phyloP scores from a whole-genome alignment of 140 eudicot species.

The Stevia rebaudiana region DNA sequence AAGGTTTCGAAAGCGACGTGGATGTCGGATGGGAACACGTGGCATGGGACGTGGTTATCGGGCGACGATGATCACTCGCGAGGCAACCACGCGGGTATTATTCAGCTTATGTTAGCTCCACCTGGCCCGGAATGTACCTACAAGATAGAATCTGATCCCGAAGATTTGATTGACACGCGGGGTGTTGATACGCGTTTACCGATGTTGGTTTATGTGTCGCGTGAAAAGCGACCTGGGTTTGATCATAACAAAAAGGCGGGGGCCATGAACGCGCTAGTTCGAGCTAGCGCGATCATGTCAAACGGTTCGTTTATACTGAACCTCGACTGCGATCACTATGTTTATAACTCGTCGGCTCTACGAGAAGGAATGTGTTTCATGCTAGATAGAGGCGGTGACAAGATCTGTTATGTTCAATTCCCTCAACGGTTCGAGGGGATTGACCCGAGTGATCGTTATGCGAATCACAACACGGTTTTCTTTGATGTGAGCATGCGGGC shows the following conservation, averaged over 20 bases:
- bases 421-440: constrained; percentile 95
- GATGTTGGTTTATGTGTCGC: constrained; percentile 79
- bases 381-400: constrained; percentile 92
- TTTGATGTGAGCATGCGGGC: constrained; percentile 90
- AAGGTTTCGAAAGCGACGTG: constrained; percentile 74
- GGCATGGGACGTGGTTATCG: constrained; percentile 94
- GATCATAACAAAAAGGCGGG: constrained; percentile 98
- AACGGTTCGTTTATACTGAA: constrained; percentile 83
- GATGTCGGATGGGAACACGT: constrained; percentile 86
- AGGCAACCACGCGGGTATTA: constrained; percentile 87
- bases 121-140: constrained; percentile 55
- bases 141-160: constrained; percentile 46
- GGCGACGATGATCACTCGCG: constrained; percentile 67
- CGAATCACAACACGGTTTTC: constrained; percentile 88
- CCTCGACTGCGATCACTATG: constrained; percentile 85
- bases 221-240: constrained; percentile 78
- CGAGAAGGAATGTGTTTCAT: constrained; percentile 95
- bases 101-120: constrained; percentile 88
- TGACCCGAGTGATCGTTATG: constrained; percentile 86
- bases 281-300: constrained; percentile 87
- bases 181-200: constrained; percentile 69
- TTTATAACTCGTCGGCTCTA: constrained; percentile 69
- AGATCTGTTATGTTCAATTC: constrained; percentile 77
- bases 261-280: constrained; percentile 82
- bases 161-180: constrained; percentile 45